phyloP scores from a whole-genome alignment of 2,329 filamentous ascomycete genomes.

The Sporothrix brasiliensis region DNA sequence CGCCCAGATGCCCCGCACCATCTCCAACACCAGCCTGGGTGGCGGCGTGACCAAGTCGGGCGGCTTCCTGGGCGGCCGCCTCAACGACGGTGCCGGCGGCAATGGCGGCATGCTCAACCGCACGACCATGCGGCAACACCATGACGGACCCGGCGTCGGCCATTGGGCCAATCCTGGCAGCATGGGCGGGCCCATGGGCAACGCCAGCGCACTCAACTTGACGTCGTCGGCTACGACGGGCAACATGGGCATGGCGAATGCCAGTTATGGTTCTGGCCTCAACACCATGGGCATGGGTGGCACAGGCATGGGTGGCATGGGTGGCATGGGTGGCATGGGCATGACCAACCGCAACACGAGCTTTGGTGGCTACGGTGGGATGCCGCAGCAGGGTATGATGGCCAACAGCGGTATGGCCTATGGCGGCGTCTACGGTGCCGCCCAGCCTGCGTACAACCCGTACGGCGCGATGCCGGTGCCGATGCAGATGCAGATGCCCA shows the following conservation, averaged over 20 bases:
- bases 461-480: slow-evolving; percentile 26
- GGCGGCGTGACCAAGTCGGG: slow-evolving; percentile 41
- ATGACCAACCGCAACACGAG: slow-evolving; percentile 19
- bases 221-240: slow-evolving; percentile 7
- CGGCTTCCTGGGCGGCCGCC: slow-evolving; percentile 56
- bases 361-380: slow-evolving; percentile 21
- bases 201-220: slow-evolving; percentile 28
- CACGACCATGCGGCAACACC: slow-evolving; percentile 5
- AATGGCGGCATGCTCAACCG: slow-evolving; percentile 36
- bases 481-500: slow-evolving; percentile 30
- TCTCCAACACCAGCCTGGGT: neutral
- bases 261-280: slow-evolving; percentile 2
- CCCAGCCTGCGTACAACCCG: slow-evolving; percentile 2
- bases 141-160: slow-evolving; percentile 29
- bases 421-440: slow-evolving; percentile 3
- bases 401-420: slow-evolving; percentile 15
- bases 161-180: slow-evolving; percentile 27
- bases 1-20: slow-evolving; percentile 52
- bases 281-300: slow-evolving; percentile 8
- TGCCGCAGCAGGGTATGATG: slow-evolving; percentile 20
- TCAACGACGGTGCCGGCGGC: slow-evolving; percentile 57
- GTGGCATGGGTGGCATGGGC: slow-evolving; percentile 17
- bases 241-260: slow-evolving; percentile 12
- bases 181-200: slow-evolving; percentile 32
- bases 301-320: slow-evolving; percentile 14